A percentile compares a stretch with the other conserved stretches of the same genome.
phyloP scores from a whole-genome alignment of 164 flowering plant genomes.

The Aristolochia californica region DNA sequence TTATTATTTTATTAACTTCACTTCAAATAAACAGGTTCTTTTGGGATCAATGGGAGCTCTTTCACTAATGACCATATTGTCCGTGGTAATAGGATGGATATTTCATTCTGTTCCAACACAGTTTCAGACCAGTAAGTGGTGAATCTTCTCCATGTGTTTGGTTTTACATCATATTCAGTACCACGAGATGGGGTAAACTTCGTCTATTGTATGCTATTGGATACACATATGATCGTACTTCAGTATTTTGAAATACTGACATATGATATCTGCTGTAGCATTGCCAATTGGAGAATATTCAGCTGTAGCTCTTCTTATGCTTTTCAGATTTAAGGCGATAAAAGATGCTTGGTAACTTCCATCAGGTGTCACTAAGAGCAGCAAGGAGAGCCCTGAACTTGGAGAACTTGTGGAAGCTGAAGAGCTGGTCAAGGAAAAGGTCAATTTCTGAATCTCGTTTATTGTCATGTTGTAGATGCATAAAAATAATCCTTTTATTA shows the following conservation, averaged over 20 bases:
- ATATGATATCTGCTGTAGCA: conserved; percentile 35
- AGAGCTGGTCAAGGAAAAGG: conserved; percentile 97
- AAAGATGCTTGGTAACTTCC: conserved; percentile 98
- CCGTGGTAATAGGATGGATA: conserved; percentile 84
- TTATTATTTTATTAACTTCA: background rate
- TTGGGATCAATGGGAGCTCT: conserved; percentile 96
- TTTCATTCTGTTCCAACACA: conserved; percentile 97
- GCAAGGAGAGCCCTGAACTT: conserved; percentile 45
- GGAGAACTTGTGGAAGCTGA: conserved; percentile 92
- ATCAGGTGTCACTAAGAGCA: conserved; percentile 30
- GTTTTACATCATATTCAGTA: background rate
- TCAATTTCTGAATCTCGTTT: conserved; percentile 6
- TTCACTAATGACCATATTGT: conserved; percentile 85
- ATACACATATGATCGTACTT: background rate
- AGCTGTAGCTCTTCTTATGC: conserved; percentile 79
- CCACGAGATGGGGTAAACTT: too few species aligned
- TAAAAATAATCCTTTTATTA: too few species aligned
- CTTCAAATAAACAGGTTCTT: conserved; percentile 52
- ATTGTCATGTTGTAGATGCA: too few species aligned
- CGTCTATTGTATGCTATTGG: background rate
- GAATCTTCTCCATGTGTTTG: background rate
- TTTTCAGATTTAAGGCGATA: conserved; percentile 84
- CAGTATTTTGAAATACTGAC: background rate
- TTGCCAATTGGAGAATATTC: conserved; percentile 97
- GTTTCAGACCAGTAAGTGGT: conserved; percentile 86